These are phyloP conservation scores for Torrubiellomyces zombiae DNA, from an alignment of 2,329 filamentous ascomycete species.

Conservation along the genomic window DNA sequence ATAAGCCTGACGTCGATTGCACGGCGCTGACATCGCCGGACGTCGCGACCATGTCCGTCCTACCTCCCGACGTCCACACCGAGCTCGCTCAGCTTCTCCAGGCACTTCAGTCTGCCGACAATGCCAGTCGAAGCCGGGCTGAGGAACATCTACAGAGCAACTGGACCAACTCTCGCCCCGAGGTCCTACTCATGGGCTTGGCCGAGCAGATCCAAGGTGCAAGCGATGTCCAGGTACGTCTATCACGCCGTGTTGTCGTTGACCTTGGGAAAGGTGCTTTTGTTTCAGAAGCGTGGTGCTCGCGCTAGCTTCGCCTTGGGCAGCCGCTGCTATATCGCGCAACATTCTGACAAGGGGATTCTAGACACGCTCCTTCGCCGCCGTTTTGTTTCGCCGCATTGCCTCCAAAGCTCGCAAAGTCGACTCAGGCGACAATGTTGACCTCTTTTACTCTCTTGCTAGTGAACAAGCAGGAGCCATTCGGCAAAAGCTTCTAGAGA, in stretches of 20 bases:
- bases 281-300: background rate
- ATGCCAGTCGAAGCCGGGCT: slow-evolving; percentile 65
- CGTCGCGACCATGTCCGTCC: slow-evolving; percentile 49
- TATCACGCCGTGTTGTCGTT: background rate
- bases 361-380: slow-evolving; percentile 70
- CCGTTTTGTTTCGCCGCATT: slow-evolving; percentile 88
- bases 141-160: slow-evolving; percentile 83
- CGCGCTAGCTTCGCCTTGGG: background rate
- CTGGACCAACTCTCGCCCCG: slow-evolving; percentile 70
- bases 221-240: slow-evolving; percentile 52
- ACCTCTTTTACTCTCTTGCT: slow-evolving; percentile 71
- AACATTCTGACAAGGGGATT: slow-evolving; percentile 18
- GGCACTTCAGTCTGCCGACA: slow-evolving; percentile 80
- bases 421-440: slow-evolving; percentile 51
- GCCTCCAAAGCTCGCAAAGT: slow-evolving; percentile 76
- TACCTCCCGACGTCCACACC: slow-evolving; percentile 67
- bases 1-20: slow-evolving; percentile 6
- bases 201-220: slow-evolving; percentile 77
- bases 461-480: slow-evolving; percentile 62
- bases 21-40: slow-evolving; percentile 9
- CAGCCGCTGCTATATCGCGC: background rate
- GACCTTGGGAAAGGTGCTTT: background rate
- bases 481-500: slow-evolving; percentile 67
- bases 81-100: slow-evolving; percentile 76
- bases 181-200: slow-evolving; percentile 82